These are phyloP conservation scores for Chytriomyces sp. DNA, from an alignment of 192 early-diverging fungal genomes.

Conservation along the genomic window DNA sequence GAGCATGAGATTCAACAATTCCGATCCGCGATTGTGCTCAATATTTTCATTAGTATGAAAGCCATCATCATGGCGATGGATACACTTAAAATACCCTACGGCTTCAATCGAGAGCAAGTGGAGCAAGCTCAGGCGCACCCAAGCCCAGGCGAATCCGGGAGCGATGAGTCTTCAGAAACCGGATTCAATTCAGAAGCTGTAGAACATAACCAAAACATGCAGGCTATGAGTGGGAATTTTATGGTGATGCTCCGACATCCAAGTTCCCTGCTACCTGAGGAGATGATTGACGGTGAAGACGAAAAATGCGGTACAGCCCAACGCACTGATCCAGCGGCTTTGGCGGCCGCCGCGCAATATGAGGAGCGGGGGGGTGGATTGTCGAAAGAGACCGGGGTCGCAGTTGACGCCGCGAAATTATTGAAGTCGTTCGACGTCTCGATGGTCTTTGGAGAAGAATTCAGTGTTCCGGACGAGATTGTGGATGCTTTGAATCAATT, in stretches of 20 bases:
- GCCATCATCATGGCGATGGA: conserved; percentile 40
- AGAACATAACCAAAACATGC: no score
- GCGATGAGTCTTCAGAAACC: no score
- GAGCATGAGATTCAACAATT: conserved; percentile 38
- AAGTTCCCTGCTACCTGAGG: no score
- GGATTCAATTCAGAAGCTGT: no score
- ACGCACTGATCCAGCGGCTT: no score
- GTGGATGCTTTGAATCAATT: conserved; percentile 77
- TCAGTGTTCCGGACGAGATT: conserved; percentile 71
- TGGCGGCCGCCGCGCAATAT: no score
- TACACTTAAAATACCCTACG: conserved; percentile 33
- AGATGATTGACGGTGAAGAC: no score
- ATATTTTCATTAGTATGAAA: conserved; percentile 34
- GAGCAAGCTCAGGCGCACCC: neutral
- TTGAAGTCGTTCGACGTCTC: neutral
- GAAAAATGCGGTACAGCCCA: no score
- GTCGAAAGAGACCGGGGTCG: neutral
- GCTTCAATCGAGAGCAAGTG: neutral
- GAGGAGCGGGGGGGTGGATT: no score
- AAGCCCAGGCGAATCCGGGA: no score
- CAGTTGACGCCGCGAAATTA: neutral
- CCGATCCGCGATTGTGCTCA: conserved; percentile 35
- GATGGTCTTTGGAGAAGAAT: neutral
- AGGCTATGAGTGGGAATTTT: no score
- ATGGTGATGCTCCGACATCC: no score